A percentile compares a stretch with the other conserved stretches of the same genome.
These are phyloP conservation scores for Neoascochyta sp. DNA, from an alignment of 2,329 filamentous ascomycete genomes.

Conservation along the genomic window DNA sequence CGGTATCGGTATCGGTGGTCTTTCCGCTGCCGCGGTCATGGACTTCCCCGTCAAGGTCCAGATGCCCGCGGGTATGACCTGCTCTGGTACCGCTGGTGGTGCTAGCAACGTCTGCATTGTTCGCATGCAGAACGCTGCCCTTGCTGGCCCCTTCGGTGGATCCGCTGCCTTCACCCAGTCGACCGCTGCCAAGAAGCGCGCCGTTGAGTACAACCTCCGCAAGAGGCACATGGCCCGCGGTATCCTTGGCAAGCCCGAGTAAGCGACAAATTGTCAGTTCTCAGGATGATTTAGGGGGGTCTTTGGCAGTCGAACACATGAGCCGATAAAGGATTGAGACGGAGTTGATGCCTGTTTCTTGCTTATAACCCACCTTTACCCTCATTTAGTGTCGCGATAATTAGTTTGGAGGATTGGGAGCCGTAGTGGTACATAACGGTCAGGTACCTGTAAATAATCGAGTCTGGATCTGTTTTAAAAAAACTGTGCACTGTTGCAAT, in stretches of 20 bases:
- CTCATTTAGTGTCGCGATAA: conserved; percentile 9
- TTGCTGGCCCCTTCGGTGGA: conserved; percentile 64
- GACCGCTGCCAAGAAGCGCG: conserved; percentile 57
- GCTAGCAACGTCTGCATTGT: conserved; percentile 63
- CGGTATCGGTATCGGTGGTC: conserved; percentile 54
- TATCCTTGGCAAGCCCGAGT: conserved; percentile 33
- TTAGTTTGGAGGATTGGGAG: conserved; percentile 6
- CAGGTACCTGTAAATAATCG: conserved; percentile 9
- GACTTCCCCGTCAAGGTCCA: conserved; percentile 64
- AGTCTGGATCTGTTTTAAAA: conserved; percentile 12
- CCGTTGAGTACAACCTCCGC: conserved; percentile 52
- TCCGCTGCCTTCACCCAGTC: conserved; percentile 63
- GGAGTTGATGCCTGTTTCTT: conserved; percentile 6
- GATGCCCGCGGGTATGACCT: conserved; percentile 66
- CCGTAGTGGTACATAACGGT: conserved; percentile 7
- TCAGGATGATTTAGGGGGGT: conserved; percentile 6
- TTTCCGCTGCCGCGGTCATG: conserved; percentile 57
- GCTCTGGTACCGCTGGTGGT: conserved; percentile 56
- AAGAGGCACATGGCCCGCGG: conserved; percentile 38
- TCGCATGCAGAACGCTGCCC: conserved; percentile 59
- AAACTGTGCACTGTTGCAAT: background rate
- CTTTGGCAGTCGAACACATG: conserved; percentile 13
- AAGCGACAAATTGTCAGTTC: conserved; percentile 7
- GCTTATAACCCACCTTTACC: conserved; percentile 11
- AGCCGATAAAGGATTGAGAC: conserved; percentile 4